Percentiles rank a stretch among this genome's conserved stretches.
These are phyloP conservation scores for Leishmania guyanensis DNA, from an alignment of 208 protist species.

Conservation along the genomic window DNA sequence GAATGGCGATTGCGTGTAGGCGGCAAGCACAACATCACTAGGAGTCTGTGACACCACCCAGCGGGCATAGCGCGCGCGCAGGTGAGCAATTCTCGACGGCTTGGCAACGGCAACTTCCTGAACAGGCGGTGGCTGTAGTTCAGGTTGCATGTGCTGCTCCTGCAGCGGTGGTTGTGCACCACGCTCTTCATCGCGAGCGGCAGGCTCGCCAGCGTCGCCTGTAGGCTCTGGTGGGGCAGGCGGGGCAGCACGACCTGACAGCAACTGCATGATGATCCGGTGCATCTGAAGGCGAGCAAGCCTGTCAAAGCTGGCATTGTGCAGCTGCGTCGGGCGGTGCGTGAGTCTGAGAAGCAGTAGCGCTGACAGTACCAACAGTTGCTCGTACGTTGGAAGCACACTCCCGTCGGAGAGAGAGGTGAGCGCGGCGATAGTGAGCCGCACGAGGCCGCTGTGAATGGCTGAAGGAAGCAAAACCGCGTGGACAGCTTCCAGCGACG, in stretches of 20 bases:
- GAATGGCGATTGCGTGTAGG: neutral
- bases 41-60: slow-evolving; percentile 26
- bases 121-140: neutral
- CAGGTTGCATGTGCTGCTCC: neutral
- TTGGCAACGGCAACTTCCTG: neutral
- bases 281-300: neutral
- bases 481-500: slow-evolving; percentile 13
- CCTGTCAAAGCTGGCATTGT: neutral
- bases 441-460: slow-evolving; percentile 19
- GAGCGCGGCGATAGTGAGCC: slow-evolving; percentile 12
- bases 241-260: neutral
- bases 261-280: neutral
- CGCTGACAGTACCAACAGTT: neutral
- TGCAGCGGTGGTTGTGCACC: neutral
- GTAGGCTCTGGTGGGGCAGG: neutral
- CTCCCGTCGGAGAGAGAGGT: slow-evolving; percentile 4
- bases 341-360: neutral
- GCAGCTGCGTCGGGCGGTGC: neutral
- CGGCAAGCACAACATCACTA: slow-evolving; percentile 20
- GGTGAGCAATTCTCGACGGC: neutral
- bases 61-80: neutral
- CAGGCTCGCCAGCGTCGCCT: neutral
- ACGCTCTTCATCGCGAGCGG: neutral
- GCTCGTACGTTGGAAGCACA: neutral
- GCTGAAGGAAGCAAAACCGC: slow-evolving; percentile 16